A percentile compares a stretch with the other conserved stretches of the same genome.
Conservation (phyloP, 2,329 filamentous ascomycete genomes). For the Scedosporium apiospermum region DNA sequence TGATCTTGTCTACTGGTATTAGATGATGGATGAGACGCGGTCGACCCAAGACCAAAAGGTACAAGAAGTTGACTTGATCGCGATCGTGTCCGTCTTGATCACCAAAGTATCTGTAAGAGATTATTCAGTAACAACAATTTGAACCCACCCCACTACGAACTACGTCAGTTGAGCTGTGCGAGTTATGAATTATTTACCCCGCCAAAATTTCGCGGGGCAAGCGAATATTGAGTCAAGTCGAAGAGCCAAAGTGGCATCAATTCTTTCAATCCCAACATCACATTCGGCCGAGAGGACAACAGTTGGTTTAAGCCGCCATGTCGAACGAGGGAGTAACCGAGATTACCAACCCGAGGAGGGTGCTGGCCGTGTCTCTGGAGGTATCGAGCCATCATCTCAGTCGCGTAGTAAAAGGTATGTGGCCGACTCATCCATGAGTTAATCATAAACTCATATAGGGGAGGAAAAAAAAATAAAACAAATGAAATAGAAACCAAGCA, state of each 20-base stretch:
- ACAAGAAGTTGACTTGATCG: too few relatives aligned
- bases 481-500: constrained; percentile 20
- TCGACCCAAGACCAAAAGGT: too few relatives aligned
- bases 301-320: neutral
- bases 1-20: too few relatives aligned
- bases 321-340: neutral
- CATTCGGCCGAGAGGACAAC: too few relatives aligned
- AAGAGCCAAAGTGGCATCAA: too few relatives aligned
- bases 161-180: neutral
- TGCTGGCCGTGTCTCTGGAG: constrained; percentile 46
- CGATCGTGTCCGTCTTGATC: too few relatives aligned
- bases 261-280: too few relatives aligned
- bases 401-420: constrained; percentile 43
- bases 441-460: neutral
- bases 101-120: too few relatives aligned
- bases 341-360: constrained; percentile 39
- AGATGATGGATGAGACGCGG: too few relatives aligned
- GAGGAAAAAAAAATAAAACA: neutral
- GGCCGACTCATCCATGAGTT: neutral
- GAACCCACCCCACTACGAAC: neutral
- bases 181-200: neutral
- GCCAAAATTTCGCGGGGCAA: neutral
- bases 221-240: neutral
- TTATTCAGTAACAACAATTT: too few relatives aligned
- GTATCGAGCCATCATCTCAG: constrained; percentile 35